Evolutionary conservation across 169 alveolate genomes (phyloP).

Genomic region (Babesia gibsoni): DNA sequence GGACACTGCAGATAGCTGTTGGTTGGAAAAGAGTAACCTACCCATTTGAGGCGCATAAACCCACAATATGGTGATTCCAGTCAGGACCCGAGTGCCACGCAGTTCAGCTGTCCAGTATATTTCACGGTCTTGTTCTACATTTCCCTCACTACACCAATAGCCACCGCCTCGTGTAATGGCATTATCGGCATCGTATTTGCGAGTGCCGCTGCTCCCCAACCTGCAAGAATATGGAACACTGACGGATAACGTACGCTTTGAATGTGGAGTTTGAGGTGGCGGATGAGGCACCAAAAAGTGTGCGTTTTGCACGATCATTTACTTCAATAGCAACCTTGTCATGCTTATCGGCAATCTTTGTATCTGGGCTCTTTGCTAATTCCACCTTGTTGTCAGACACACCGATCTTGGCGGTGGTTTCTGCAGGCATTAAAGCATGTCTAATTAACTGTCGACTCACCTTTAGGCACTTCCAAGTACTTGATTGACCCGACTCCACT

Average conservation of each 20-base stretch:
- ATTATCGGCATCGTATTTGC: conserved; percentile 75
- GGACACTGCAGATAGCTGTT: conserved; percentile 35
- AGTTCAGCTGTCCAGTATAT: conserved; percentile 69
- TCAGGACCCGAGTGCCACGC: conserved; percentile 59
- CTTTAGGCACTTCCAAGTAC: conserved; percentile 59
- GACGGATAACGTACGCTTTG: conserved; percentile 36
- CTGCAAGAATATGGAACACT: not conserved
- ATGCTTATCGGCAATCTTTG: not conserved
- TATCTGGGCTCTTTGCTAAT: conserved; percentile 3
- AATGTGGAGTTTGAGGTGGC: conserved; percentile 63
- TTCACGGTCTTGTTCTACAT: conserved; percentile 60
- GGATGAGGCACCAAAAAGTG: conserved; percentile 41
- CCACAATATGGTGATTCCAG: conserved; percentile 56
- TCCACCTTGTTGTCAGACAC: not conserved
- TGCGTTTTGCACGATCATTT: conserved; percentile 3
- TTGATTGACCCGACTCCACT: conserved; percentile 10
- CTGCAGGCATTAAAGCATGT: not conserved
- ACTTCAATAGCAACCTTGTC: conserved; percentile 3
- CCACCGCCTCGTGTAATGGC: conserved; percentile 75
- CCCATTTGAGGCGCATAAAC: conserved; percentile 49
- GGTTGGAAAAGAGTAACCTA: not conserved
- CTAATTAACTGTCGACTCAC: conserved; percentile 6
- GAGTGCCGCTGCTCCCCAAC: conserved; percentile 67
- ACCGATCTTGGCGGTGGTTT: not conserved
- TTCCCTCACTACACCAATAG: conserved; percentile 76